A percentile compares a stretch with the other conserved stretches of the same genome.
Evolutionary conservation across 2,329 filamentous ascomycete genomes (phyloP).

Genomic region (Ceratocystis variospora): DNA sequence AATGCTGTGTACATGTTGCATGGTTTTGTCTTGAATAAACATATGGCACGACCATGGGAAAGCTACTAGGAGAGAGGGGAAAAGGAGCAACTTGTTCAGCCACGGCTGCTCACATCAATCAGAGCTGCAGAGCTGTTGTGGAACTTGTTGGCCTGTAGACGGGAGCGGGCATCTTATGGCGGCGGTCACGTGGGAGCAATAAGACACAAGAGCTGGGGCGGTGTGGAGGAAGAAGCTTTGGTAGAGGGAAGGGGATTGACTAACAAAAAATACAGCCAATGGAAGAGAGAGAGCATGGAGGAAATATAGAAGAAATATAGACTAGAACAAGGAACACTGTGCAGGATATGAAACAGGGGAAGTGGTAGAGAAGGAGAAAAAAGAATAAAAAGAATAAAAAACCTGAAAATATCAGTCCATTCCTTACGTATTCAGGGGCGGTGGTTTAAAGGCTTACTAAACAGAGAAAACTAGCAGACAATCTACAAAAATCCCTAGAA

Average conservation of each 20-base stretch:
- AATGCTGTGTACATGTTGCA: too few relatives aligned
- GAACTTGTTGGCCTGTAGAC: too few relatives aligned
- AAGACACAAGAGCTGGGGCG: background rate
- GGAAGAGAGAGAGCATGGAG: background rate
- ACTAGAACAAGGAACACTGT: background rate
- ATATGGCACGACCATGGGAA: too few relatives aligned
- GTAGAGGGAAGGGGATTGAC: background rate
- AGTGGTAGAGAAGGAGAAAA: background rate
- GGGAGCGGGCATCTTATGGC: background rate
- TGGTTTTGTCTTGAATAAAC: too few relatives aligned
- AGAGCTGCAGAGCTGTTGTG: too few relatives aligned
- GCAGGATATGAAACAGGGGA: background rate
- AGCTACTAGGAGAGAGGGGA: too few relatives aligned
- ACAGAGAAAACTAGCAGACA: background rate
- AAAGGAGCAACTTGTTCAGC: too few relatives aligned
- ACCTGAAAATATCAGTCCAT: background rate
- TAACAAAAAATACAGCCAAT: background rate
- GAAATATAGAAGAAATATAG: conserved; percentile 6
- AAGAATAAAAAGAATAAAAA: background rate
- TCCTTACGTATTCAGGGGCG: background rate
- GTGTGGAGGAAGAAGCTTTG: background rate
- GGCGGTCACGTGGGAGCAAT: background rate
- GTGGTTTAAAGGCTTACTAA: background rate
- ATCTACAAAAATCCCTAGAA: background rate
- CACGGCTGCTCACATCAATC: too few relatives aligned